These are phyloP conservation scores for Pichia paraexigua DNA, from an alignment of 805 yeast genomes.

Conservation along the genomic window DNA sequence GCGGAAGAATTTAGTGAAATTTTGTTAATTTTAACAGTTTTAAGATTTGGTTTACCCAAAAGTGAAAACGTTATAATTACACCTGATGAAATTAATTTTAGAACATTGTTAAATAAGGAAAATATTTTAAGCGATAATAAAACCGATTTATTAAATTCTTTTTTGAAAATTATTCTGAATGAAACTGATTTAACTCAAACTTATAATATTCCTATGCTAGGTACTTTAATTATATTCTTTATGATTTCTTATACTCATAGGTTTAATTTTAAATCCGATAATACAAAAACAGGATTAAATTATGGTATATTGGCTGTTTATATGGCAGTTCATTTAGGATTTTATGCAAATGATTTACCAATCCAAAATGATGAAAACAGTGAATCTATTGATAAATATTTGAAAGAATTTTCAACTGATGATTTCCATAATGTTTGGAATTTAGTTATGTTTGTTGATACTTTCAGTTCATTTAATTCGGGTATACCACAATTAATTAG, in stretches of 20 bases:
- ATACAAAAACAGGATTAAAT: constrained; percentile 12
- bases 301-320: constrained; percentile 15
- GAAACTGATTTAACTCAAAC: constrained; percentile 13
- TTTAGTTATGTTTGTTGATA: constrained; percentile 17
- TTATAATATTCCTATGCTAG: constrained; percentile 15
- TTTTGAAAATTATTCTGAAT: constrained; percentile 12
- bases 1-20: constrained; percentile 18
- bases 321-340: constrained; percentile 19
- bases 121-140: constrained; percentile 11
- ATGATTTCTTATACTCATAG: constrained; percentile 14
- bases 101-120: constrained; percentile 5
- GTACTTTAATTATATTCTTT: constrained; percentile 15
- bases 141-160: constrained; percentile 16
- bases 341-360: not conserved
- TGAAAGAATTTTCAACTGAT: constrained; percentile 8
- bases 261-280: constrained; percentile 15
- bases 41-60: constrained; percentile 11
- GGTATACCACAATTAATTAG: constrained; percentile 17
- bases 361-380: not conserved
- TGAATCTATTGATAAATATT: not conserved
- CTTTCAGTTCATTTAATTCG: constrained; percentile 17
- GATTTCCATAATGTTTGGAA: constrained; percentile 18
- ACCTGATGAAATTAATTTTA: constrained; percentile 5
- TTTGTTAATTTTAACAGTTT: constrained; percentile 16
- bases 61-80: not conserved